Percentiles rank a stretch among this genome's conserved stretches.
These are phyloP conservation scores for Taiozyma sp. DNA, from an alignment of 1,139 yeast genomes.

Conservation along the genomic window DNA sequence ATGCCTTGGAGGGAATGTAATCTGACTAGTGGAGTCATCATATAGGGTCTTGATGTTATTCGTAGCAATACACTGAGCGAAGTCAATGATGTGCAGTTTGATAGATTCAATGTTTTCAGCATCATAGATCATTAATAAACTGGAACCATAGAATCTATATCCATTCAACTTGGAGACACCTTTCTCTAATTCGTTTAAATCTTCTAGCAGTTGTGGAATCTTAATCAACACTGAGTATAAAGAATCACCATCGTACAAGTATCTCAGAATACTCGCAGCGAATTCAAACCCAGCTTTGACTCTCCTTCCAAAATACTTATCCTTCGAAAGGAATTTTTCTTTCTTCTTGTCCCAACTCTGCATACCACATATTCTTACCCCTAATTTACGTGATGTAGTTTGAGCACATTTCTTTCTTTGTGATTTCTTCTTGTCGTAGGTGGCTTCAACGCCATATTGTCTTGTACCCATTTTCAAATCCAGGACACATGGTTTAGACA, in stretches of 20 bases:
- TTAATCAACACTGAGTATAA: conserved; percentile 59
- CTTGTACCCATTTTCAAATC: conserved; percentile 98
- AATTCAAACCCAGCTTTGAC: conserved; percentile 75
- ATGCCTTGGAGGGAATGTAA: conserved; percentile 64
- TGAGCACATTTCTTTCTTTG: conserved; percentile 77
- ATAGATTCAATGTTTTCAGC: conserved; percentile 39
- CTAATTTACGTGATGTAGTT: conserved; percentile 79
- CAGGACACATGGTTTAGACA: conserved; percentile 83
- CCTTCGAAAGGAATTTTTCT: conserved; percentile 57
- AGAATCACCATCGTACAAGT: conserved; percentile 69
- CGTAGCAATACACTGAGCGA: conserved; percentile 90
- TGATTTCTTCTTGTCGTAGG: conserved; percentile 62
- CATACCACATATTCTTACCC: conserved; percentile 94
- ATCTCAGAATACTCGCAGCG: conserved; percentile 66
- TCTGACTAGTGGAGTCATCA: conserved; percentile 14
- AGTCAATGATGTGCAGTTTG: conserved; percentile 79
- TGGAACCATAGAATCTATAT: conserved; percentile 92
- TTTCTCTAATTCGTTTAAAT: conserved; percentile 51
- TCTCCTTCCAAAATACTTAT: conserved; percentile 88
- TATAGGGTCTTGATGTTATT: conserved; percentile 26
- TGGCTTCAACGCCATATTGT: conserved; percentile 95
- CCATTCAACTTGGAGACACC: conserved; percentile 58
- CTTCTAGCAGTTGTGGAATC: conserved; percentile 60
- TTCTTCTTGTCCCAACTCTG: conserved; percentile 66
- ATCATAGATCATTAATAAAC: conserved; percentile 85